phyloP scores from a whole-genome alignment of 345 rosid species.

The Barbarea vulgaris region DNA sequence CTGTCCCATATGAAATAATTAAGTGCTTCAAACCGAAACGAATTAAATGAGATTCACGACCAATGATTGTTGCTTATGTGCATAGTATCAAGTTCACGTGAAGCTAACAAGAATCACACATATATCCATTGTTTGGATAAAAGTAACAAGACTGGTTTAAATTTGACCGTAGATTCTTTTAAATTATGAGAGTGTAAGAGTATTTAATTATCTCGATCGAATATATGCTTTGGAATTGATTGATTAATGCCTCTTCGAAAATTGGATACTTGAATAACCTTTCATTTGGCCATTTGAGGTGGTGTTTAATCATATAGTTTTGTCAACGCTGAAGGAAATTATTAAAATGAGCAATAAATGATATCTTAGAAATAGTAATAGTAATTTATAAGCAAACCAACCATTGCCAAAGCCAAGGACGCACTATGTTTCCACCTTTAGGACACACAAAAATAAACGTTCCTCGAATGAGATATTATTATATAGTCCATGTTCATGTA shows the following conservation, averaged over 20 bases:
- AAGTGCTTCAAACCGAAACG: slow-evolving; percentile 28
- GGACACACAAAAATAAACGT: slow-evolving; percentile 2
- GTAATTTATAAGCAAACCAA: slow-evolving; percentile 7
- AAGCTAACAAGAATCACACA: slow-evolving; percentile 35
- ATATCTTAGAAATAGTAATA: slow-evolving; percentile 14
- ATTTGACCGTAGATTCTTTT: slow-evolving; percentile 1
- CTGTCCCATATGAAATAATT: slow-evolving; percentile 25
- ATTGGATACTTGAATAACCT: slow-evolving; percentile 4
- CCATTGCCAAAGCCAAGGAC: slow-evolving; percentile 19
- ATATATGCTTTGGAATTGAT: slow-evolving; percentile 12
- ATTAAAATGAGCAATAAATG: slow-evolving; percentile 17
- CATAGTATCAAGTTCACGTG: slow-evolving; percentile 33
- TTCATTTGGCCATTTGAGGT: slow-evolving; percentile 11
- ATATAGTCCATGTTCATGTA: not conserved
- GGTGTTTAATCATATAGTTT: slow-evolving; percentile 16
- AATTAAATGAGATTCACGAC: slow-evolving; percentile 33
- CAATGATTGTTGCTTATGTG: slow-evolving; percentile 27
- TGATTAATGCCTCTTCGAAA: slow-evolving; percentile 11
- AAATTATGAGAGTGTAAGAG: not conserved
- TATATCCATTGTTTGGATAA: slow-evolving; percentile 12
- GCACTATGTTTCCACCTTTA: slow-evolving; percentile 32
- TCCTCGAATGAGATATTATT: not conserved
- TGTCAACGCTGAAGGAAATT: slow-evolving; percentile 13
- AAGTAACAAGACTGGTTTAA: slow-evolving; percentile 8
- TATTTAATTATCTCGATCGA: slow-evolving; percentile 6